Evolutionary conservation across 345 rosid species (phyloP).

Genomic region (Raphanus raphanistrum): DNA sequence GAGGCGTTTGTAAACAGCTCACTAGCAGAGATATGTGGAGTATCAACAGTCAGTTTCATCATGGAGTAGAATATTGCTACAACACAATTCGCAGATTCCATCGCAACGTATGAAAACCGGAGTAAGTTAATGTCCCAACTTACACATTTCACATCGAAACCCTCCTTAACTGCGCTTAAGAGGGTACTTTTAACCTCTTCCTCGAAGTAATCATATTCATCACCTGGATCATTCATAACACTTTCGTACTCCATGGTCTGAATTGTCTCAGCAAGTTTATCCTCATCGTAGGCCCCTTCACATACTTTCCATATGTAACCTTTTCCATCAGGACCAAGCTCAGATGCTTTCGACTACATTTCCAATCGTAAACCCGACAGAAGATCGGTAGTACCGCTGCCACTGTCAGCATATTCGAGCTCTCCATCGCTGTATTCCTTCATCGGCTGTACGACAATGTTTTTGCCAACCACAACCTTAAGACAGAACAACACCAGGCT

Average conservation of each 20-base stretch:
- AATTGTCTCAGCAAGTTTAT: conserved; percentile 58
- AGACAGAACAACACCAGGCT: conserved; percentile 86
- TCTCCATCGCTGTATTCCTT: conserved; percentile 93
- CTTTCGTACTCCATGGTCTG: conserved; percentile 57
- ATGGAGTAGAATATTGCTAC: conserved; percentile 86
- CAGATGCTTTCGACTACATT: conserved; percentile 48
- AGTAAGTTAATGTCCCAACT: conserved; percentile 78
- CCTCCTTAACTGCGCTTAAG: conserved; percentile 82
- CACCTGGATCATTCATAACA: conserved; percentile 54
- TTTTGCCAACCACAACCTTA: conserved; percentile 84
- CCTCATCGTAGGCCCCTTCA: conserved; percentile 77
- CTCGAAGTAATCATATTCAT: conserved; percentile 67
- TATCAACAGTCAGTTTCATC: conserved; percentile 72
- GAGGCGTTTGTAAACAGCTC: conserved; percentile 54
- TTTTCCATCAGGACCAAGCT: conserved; percentile 83
- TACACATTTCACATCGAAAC: conserved; percentile 55
- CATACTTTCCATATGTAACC: conserved; percentile 79
- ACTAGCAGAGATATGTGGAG: conserved; percentile 49
- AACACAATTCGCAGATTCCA: conserved; percentile 78
- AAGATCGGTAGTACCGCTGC: conserved; percentile 52
- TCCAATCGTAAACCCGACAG: too few relatives aligned
- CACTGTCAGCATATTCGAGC: conserved; percentile 85
- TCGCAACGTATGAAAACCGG: conserved; percentile 79
- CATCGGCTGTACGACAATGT: conserved; percentile 75
- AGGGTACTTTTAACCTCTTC: conserved; percentile 96